phyloP scores from a whole-genome alignment of 139 green algal species.

The Deuterostichococcus epilithicus region DNA sequence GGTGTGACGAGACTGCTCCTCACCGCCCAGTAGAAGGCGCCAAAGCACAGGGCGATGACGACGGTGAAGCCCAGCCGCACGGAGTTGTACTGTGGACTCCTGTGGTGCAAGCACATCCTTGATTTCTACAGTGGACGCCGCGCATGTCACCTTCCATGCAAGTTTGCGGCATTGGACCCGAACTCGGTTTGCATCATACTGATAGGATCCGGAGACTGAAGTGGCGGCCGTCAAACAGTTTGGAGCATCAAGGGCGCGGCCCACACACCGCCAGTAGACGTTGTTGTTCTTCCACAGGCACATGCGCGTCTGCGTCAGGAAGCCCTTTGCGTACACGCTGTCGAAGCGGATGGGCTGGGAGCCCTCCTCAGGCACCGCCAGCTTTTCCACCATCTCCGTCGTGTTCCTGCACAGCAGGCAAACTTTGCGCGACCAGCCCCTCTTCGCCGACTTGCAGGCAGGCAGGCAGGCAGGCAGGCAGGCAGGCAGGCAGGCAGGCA shows the following conservation, averaged over 20 bases:
- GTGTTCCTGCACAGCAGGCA: too few species aligned
- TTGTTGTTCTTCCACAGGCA: slow-evolving; percentile 22
- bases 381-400: not conserved
- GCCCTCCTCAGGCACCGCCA: not conserved
- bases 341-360: slow-evolving; percentile 17
- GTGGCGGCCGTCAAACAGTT: too few species aligned
- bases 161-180: too few species aligned
- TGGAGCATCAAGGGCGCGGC: too few species aligned
- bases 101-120: not conserved
- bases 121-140: too few species aligned
- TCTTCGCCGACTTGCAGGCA: too few species aligned
- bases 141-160: too few species aligned
- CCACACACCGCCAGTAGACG: slow-evolving; percentile 24
- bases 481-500: slow-evolving; percentile 8
- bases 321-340: slow-evolving; percentile 8
- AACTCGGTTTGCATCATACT: too few species aligned
- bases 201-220: too few species aligned
- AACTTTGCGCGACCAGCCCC: too few species aligned
- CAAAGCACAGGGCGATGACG: not conserved
- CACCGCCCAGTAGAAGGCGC: not conserved
- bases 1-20: too few species aligned
- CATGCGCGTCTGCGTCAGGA: slow-evolving; percentile 3
- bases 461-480: slow-evolving; percentile 8
- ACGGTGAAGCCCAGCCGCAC: not conserved
- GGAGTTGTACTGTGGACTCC: not conserved